phyloP scores from a whole-genome alignment of 2,329 filamentous ascomycete species.

The Bisporella sp. region DNA sequence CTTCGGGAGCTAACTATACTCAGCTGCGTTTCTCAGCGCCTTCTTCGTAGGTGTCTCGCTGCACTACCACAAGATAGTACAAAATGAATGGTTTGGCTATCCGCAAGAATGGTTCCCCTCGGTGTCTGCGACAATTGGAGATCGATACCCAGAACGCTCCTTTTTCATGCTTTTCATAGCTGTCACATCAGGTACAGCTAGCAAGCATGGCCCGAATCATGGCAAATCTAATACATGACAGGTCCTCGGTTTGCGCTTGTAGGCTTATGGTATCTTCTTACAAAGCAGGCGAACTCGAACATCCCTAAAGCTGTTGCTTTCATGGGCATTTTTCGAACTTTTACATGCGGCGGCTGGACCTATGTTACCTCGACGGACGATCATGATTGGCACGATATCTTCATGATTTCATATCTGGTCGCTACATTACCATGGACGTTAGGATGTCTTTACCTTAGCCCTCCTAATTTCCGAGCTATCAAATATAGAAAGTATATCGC shows the following conservation, averaged over 20 bases:
- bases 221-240: constrained; percentile 28
- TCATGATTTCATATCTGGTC: constrained; percentile 98
- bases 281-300: constrained; percentile 63
- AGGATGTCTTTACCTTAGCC: constrained; percentile 83
- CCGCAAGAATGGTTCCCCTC: constrained; percentile 96
- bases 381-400: constrained; percentile 97
- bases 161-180: constrained; percentile 98
- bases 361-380: constrained; percentile 98
- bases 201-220: neutral
- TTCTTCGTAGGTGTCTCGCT: constrained; percentile 72
- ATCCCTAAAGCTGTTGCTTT: constrained; percentile 77
- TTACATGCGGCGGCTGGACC: constrained; percentile 96
- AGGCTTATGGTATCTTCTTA: constrained; percentile 86
- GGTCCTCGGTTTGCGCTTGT: constrained; percentile 89
- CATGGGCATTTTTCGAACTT: constrained; percentile 77
- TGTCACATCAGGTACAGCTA: constrained; percentile 70
- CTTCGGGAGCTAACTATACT: constrained; percentile 11
- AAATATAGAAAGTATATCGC: constrained; percentile 86
- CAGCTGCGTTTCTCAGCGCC: constrained; percentile 80
- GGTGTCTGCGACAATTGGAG: constrained; percentile 93
- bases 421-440: constrained; percentile 92
- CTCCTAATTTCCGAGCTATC: constrained; percentile 72
- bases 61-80: constrained; percentile 94
- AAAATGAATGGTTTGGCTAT: constrained; percentile 94
- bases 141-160: constrained; percentile 92